Base-by-base conservation (phyloP, 2,329 filamentous ascomycete genomes). In the Rutstroemia sydowiana region DNA sequence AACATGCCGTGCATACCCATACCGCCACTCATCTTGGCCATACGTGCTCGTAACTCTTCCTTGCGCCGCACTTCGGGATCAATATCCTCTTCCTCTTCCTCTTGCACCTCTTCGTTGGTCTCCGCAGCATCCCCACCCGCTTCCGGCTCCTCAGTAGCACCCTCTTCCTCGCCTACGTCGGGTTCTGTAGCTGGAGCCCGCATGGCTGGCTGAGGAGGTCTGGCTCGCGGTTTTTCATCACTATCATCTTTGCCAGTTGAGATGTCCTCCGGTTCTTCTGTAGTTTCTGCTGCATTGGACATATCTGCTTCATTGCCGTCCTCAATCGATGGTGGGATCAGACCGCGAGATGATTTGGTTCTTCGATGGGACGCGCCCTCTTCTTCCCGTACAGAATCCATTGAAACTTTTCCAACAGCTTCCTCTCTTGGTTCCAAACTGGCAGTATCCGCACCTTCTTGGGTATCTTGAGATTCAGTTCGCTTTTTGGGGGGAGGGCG, bases 1-100 rank as follows among this genome's bases (percentile, higher is more conserved):
- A 95, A 95, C 83, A 97, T 93, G 62, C 89, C 88, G 66, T 89
- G 83, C 85, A 97, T 95, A 43, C 89, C 89, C 88, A 95, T 95
- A 20, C 92, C 92, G 51, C 92, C 92, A 60, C 92, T 95, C 86
- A 98, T 93, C 71, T 95, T 96, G 42, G 93, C 93, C 89, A 98
- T 98, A 61, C 93, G 83, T 56, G 93, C 90, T 55, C 93, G 82
- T 30, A 98, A 75, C 66, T 96, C 92, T 70, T 95, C 84, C 66
- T 85, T 87, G 48, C 91, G 85, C 59, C 81, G 84, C 20, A 88
- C 77, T 67, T 98, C 93, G 1, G 90, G 89, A 63, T 97, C 91
- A 47, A 95, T 75, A 14, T 95, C 88, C 26, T 91, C 87, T 44
- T 91, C 88, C 30, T 89, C 86, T 18, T 87, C 85, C n/a, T 84